phyloP scores from a whole-genome alignment of 495 filamentous ascomycete species.

The Xylaria scruposa region DNA sequence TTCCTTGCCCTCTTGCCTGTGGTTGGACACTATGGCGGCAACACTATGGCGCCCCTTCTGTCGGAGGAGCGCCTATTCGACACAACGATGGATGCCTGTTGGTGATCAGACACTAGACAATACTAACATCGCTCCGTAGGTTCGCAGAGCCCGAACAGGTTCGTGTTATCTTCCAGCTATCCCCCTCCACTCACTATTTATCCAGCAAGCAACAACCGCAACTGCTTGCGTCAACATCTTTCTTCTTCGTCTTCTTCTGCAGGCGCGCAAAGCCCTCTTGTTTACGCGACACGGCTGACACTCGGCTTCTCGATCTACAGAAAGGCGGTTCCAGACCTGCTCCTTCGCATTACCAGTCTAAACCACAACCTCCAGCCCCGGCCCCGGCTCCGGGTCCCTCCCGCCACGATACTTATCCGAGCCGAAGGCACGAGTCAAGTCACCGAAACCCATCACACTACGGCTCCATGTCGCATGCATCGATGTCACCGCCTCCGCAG shows the following conservation, averaged over 20 bases:
- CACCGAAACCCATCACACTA: constrained; percentile 32
- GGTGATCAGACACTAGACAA: constrained; percentile 34
- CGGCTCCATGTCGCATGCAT: constrained; percentile 35
- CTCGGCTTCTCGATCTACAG: constrained; percentile 31
- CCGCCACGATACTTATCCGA: constrained; percentile 37
- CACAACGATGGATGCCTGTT: constrained; percentile 11
- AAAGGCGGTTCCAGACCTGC: constrained; percentile 40
- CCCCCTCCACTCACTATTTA: constrained; percentile 6
- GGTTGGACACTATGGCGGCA: constrained; percentile 5
- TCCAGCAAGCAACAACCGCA: neutral
- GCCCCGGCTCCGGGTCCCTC: constrained; percentile 31
- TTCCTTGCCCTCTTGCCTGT: constrained; percentile 7
- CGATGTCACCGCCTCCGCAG: constrained; percentile 50
- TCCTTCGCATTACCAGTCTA: constrained; percentile 49
- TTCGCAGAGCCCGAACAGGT: constrained; percentile 96
- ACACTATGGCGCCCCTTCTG: constrained; percentile 11
- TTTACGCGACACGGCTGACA: constrained; percentile 30
- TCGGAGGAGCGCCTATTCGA: constrained; percentile 23
- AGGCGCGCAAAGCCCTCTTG: neutral
- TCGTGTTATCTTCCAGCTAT: constrained; percentile 33
- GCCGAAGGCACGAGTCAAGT: constrained; percentile 18
- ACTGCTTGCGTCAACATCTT: neutral
- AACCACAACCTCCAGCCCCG: constrained; percentile 39
- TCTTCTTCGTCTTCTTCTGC: neutral
- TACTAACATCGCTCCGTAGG: constrained; percentile 52